These are phyloP conservation scores for Boletus edulis DNA, from an alignment of 768 basidiomycete species.

Conservation along the genomic window DNA sequence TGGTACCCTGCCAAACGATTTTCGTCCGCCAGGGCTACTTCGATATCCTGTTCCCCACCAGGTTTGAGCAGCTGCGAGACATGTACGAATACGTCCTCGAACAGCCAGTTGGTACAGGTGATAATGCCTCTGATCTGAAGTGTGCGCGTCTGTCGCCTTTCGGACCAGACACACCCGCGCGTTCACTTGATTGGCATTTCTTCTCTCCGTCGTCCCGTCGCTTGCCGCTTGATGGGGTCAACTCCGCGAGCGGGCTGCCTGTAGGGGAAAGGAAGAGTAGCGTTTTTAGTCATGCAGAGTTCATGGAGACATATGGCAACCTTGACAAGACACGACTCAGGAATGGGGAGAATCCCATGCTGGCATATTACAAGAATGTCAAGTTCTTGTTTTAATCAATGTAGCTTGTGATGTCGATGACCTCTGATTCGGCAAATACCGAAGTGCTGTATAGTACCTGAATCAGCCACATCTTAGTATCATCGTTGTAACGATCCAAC, in stretches of 20 bases:
- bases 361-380: slow-evolving; percentile 91
- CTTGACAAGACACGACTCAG: slow-evolving; percentile 63
- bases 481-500: background rate
- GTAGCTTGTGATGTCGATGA: no score
- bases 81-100: slow-evolving; percentile 87
- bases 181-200: slow-evolving; percentile 58
- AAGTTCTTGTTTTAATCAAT: slow-evolving; percentile 76
- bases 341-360: slow-evolving; percentile 86
- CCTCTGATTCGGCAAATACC: slow-evolving; percentile 12
- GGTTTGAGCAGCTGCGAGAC: slow-evolving; percentile 80
- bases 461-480: slow-evolving; percentile 17
- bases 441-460: slow-evolving; percentile 21
- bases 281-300: slow-evolving; percentile 87
- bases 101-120: slow-evolving; percentile 40
- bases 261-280: slow-evolving; percentile 78
- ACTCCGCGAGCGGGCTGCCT: slow-evolving; percentile 72
- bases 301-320: slow-evolving; percentile 83
- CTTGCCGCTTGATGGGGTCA: slow-evolving; percentile 64
- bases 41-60: slow-evolving; percentile 98
- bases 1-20: slow-evolving; percentile 86
- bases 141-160: slow-evolving; percentile 51
- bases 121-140: slow-evolving; percentile 20
- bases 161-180: slow-evolving; percentile 44
- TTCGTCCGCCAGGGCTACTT: slow-evolving; percentile 95
- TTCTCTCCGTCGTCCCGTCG: slow-evolving; percentile 63